phyloP scores from a whole-genome alignment of 805 yeast genomes.

The Blastobotrys muscicola region DNA sequence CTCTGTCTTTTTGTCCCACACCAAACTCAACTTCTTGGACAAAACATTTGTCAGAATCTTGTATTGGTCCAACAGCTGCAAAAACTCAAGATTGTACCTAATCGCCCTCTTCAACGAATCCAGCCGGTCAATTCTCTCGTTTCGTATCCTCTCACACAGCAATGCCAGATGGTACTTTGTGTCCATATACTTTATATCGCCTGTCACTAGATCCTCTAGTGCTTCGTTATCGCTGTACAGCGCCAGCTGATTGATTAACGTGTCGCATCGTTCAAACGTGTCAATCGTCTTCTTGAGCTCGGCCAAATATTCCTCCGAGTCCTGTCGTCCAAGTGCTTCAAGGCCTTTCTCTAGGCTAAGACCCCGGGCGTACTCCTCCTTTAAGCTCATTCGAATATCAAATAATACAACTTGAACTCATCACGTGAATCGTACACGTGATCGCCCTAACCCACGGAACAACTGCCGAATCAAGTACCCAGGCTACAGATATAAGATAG shows the following conservation, averaged over 20 bases:
- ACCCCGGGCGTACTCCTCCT: conserved; percentile 5
- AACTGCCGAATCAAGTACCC: not conserved
- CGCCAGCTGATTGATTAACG: conserved; percentile 37
- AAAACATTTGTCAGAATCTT: conserved; percentile 13
- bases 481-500: not conserved
- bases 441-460: not conserved
- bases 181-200: conserved; percentile 49
- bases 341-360: conserved; percentile 1
- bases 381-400: conserved; percentile 2
- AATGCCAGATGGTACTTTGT: conserved; percentile 52
- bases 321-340: conserved; percentile 2
- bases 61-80: conserved; percentile 17
- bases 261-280: conserved; percentile 37
- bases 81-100: conserved; percentile 19
- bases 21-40: conserved; percentile 8
- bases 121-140: conserved; percentile 12
- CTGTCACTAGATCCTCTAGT: conserved; percentile 58
- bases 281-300: conserved; percentile 31
- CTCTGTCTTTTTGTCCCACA: conserved; percentile 1
- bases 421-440: not conserved
- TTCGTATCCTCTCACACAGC: conserved; percentile 24
- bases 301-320: conserved; percentile 14
- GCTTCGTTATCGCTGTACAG: conserved; percentile 67
- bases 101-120: conserved; percentile 13
- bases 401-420: not conserved